Evolutionary conservation across 345 rosid genomes (phyloP).

Genomic region (Citrus sp.): DNA sequence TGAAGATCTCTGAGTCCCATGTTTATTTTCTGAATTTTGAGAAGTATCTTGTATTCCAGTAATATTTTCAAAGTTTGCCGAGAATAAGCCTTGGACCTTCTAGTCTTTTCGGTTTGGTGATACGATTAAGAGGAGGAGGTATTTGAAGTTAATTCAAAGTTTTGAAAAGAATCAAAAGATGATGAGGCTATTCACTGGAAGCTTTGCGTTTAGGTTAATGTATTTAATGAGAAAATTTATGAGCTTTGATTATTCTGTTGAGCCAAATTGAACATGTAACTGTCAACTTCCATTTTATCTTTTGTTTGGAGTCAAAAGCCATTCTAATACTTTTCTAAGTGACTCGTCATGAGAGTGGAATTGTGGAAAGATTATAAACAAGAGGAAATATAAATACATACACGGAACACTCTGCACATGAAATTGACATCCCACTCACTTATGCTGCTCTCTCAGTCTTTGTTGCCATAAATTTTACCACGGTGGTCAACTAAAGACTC

Average conservation of each 20-base stretch:
- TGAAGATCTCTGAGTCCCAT: slow-evolving; percentile 51
- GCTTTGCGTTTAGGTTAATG: slow-evolving; percentile 14
- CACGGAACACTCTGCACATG: background rate
- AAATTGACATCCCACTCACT: background rate
- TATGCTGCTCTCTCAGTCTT: background rate
- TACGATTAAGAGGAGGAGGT: background rate
- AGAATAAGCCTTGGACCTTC: too few relatives aligned
- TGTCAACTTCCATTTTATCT: slow-evolving; percentile 7
- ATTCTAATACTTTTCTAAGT: background rate
- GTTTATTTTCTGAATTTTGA: background rate
- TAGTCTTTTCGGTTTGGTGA: background rate
- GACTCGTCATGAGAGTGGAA: background rate
- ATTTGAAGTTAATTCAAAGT: slow-evolving; percentile 17
- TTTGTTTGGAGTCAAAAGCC: background rate
- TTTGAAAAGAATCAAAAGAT: background rate
- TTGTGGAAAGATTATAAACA: background rate
- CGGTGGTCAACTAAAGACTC: background rate
- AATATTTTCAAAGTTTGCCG: background rate
- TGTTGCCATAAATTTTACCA: background rate
- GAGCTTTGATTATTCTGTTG: slow-evolving; percentile 27
- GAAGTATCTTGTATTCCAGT: background rate
- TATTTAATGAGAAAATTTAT: slow-evolving; percentile 22
- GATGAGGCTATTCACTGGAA: background rate
- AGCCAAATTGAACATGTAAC: slow-evolving; percentile 22
- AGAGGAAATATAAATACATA: background rate